Percentiles rank a stretch among this genome's conserved stretches.
phyloP scores from a whole-genome alignment of 2,329 filamentous ascomycete species.

The Ramularia endophylla region DNA sequence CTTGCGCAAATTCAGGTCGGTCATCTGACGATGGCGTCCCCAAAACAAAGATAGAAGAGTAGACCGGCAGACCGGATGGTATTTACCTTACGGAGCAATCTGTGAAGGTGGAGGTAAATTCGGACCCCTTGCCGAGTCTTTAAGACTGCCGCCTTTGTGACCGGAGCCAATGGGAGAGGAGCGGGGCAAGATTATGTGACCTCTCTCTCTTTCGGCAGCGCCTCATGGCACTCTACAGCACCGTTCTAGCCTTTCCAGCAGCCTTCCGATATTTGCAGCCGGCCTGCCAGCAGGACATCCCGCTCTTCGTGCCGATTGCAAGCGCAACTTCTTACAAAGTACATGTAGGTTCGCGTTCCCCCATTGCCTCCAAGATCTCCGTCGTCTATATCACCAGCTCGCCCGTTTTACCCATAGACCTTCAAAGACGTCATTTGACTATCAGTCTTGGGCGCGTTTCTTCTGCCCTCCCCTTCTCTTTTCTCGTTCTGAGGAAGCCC shows the following conservation, averaged over 20 bases:
- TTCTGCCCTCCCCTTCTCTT: neutral
- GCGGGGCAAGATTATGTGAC: too few species aligned
- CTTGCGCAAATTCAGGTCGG: too few species aligned
- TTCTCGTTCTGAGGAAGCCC: neutral
- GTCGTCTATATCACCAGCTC: constrained; percentile 1
- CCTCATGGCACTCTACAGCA: constrained; percentile 13
- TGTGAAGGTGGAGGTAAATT: too few species aligned
- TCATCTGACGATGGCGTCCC: too few species aligned
- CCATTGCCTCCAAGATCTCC: neutral
- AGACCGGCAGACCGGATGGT: too few species aligned
- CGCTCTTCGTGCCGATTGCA: constrained; percentile 15
- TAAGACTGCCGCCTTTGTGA: too few species aligned
- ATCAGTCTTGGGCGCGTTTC: neutral
- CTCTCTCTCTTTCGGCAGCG: constrained; percentile 9
- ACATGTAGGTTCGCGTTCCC: constrained; percentile 4
- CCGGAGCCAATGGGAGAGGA: too few species aligned
- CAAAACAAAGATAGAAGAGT: too few species aligned
- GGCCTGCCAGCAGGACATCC: neutral
- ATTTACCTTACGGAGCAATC: too few species aligned
- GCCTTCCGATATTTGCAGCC: too few species aligned
- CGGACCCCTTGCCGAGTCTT: too few species aligned
- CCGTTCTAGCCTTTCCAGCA: constrained; percentile 4
- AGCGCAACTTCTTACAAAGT: constrained; percentile 12
- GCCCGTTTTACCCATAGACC: neutral
- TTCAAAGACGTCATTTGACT: neutral